Evolutionary conservation across 805 yeast species (phyloP).

Genomic region (Zygotorulaspora sp.): DNA sequence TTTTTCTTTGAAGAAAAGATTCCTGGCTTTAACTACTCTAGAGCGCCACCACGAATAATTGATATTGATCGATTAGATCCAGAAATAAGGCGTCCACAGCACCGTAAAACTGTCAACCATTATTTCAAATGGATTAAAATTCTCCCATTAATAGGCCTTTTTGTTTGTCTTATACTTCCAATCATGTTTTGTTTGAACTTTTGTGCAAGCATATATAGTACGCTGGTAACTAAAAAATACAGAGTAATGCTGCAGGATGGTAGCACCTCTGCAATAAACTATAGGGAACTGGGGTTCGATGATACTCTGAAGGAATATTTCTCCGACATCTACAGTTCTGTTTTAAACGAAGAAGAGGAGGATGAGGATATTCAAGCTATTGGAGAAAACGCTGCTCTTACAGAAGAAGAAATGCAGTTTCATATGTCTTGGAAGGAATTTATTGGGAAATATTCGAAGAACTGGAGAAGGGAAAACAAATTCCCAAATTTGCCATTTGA

Average conservation of each 20-base stretch:
- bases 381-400: constrained; percentile 2
- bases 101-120: constrained; percentile 1
- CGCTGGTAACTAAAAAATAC: constrained; percentile 24
- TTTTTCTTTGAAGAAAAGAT: constrained; percentile 45
- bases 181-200: constrained; percentile 26
- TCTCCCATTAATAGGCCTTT: constrained; percentile 8
- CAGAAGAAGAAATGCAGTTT: constrained; percentile 9
- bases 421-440: constrained; percentile 27
- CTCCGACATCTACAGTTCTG: constrained; percentile 23
- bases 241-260: constrained; percentile 25
- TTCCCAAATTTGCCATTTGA: constrained; percentile 35
- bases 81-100: constrained; percentile 5
- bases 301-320: constrained; percentile 24
- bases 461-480: constrained; percentile 15
- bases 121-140: constrained; percentile 8
- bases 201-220: constrained; percentile 31
- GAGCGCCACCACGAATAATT: constrained; percentile 25
- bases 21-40: constrained; percentile 22
- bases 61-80: constrained; percentile 25
- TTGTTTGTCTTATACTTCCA: constrained; percentile 23
- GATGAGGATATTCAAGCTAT: constrained; percentile 9
- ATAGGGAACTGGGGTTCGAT: constrained; percentile 24
- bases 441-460: constrained; percentile 23
- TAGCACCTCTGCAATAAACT: constrained; percentile 19
- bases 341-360: constrained; percentile 20